These are phyloP conservation scores for Lobosporangium transversale DNA, from an alignment of 192 early-diverging fungal genomes.

Conservation along the genomic window DNA sequence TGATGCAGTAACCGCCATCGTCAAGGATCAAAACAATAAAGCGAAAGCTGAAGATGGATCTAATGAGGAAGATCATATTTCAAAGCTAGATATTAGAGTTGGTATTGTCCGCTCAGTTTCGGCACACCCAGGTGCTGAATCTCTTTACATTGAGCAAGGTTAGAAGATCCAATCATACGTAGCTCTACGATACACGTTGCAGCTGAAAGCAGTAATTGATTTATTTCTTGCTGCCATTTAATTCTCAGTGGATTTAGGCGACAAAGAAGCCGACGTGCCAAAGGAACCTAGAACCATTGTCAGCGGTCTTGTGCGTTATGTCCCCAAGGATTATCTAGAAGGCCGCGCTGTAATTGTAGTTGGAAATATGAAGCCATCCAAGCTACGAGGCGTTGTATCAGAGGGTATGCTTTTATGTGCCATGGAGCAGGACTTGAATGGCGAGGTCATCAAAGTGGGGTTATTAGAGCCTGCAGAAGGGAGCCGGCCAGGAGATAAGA, in stretches of 20 bases:
- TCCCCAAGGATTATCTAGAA: conserved; percentile 60
- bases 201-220: too few relatives aligned
- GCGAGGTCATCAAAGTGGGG: conserved; percentile 57
- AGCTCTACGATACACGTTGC: too few relatives aligned
- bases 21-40: background rate
- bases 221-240: too few relatives aligned
- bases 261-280: conserved; percentile 50
- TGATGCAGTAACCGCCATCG: background rate
- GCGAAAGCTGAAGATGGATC: background rate
- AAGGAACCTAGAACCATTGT: conserved; percentile 69
- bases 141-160: conserved; percentile 61
- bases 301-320: conserved; percentile 67
- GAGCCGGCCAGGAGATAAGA: conserved; percentile 63
- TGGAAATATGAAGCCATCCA: conserved; percentile 71
- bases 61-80: conserved; percentile 52
- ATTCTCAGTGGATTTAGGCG: conserved; percentile 67
- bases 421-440: conserved; percentile 52
- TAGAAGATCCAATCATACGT: too few relatives aligned
- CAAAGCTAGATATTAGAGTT: conserved; percentile 67
- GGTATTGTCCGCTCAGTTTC: conserved; percentile 66
- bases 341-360: conserved; percentile 66
- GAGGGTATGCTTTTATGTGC: conserved; percentile 75
- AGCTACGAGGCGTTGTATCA: conserved; percentile 70
- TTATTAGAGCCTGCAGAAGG: conserved; percentile 62
- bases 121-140: conserved; percentile 62